These are phyloP conservation scores for Camellia granthamiana DNA, from an alignment of 148 eudicot genomes.

Conservation along the genomic window DNA sequence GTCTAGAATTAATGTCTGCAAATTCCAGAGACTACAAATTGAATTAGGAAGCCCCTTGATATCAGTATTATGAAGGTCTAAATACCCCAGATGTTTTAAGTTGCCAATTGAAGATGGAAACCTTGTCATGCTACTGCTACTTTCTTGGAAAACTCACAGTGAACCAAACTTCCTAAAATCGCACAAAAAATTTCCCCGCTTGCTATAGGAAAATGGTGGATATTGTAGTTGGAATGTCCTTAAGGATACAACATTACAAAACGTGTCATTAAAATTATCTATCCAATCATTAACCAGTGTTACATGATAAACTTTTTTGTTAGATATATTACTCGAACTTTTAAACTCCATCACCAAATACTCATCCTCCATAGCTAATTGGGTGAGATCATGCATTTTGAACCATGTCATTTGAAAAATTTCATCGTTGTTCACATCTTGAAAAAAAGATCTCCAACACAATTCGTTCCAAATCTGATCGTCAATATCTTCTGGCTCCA, in stretches of 20 bases:
- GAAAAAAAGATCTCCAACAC: background rate
- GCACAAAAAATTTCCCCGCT: too few species aligned
- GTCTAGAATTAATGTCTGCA: background rate
- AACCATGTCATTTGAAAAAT: background rate
- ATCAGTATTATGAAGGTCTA: background rate
- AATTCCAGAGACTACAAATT: background rate
- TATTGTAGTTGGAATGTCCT: too few species aligned
- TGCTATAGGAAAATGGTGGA: too few species aligned
- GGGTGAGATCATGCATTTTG: conserved; percentile 3
- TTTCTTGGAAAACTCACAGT: background rate
- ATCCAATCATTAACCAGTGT: background rate
- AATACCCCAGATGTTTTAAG: background rate
- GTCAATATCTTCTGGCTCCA: background rate
- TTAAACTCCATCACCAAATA: background rate
- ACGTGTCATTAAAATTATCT: too few species aligned
- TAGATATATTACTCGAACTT: background rate
- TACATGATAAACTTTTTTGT: background rate
- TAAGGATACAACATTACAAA: too few species aligned
- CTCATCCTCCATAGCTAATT: too few species aligned
- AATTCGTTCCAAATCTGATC: background rate
- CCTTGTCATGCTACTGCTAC: background rate
- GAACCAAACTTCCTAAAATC: background rate
- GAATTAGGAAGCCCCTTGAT: background rate
- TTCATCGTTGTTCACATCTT: background rate
- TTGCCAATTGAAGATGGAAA: background rate